Evolutionary conservation across 1,284 basidiomycete genomes (phyloP), one percentile per base, ranked within the genome.

Genomic region (Leccinum fallax): DNA sequence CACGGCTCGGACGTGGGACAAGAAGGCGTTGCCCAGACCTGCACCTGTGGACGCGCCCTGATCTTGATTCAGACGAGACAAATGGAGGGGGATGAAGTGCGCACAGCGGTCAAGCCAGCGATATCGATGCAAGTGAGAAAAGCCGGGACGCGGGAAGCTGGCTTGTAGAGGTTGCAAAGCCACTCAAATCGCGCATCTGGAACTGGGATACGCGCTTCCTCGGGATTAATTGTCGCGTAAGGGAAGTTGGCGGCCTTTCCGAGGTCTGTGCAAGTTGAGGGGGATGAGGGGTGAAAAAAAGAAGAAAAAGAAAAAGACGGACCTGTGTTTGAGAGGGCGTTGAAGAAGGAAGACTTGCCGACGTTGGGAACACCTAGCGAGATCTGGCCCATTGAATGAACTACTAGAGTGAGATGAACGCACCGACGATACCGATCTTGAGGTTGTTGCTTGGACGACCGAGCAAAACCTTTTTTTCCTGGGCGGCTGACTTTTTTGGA

Each of bases 101-200:
- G 63, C 74, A 93, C 93, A 58, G 94, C 93, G 46, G 97, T 98
- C 58, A 99, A 83, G 78, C 97, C 97, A 67, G 97, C 97, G 73
- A 99, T 99, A 80, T 99, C 97, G 77, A 99, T 97, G 77, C 94
- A 97, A 24, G 97, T 99, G 64, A 99, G 83, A 80, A 96, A 95
- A 11, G 97, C 97, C 9, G 97, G 96, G 48, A 99, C 85, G 69
- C 90, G 88, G 24, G 88, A 90, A 32, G 81, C 85, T 19, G 97
- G 97, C 78, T 98, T 98, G 85, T 98, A 99, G 21, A 86, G 76
- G 26, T 93, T 86, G 74, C 86, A 92, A 34, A 99, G 88, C 96
- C 96, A 99, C 63, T 95, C 90, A 72, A 99, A 98, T 60, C 97
- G 92, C 24, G 85, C 76, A 74, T 99, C 97, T 9, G 97, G 97